Conservation (phyloP, 1,284 basidiomycete species). For the Inonotus obliquus region DNA sequence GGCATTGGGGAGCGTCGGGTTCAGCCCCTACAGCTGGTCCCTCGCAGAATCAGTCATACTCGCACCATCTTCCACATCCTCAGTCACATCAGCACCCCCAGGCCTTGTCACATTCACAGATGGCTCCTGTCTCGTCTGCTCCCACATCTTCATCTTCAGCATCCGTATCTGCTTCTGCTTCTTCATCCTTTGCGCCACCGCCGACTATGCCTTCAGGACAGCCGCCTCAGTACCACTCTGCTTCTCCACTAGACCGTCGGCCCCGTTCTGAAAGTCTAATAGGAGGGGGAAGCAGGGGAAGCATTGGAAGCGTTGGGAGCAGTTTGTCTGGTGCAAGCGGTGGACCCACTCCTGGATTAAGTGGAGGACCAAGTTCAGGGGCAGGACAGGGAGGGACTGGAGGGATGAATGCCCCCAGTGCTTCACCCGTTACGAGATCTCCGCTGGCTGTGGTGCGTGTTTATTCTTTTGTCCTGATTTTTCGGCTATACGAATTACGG, state of each 20-base stretch:
- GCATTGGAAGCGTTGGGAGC: background rate
- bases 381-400: background rate
- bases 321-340: background rate
- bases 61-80: background rate
- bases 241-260: background rate
- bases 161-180: background rate
- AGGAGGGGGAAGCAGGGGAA: background rate
- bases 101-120: no score
- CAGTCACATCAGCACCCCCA: background rate
- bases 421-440: background rate
- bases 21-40: background rate
- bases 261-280: background rate
- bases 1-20: background rate
- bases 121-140: background rate
- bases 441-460: background rate
- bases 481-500: background rate
- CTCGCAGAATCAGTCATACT: background rate
- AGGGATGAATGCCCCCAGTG: background rate
- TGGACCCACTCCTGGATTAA: background rate
- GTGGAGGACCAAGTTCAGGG: background rate
- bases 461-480: no score
- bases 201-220: background rate
- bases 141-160: background rate
- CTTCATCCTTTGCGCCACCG: background rate
- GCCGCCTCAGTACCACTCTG: background rate